Percentiles rank a stretch among this genome's conserved stretches.
Conservation (phyloP, 2,329 filamentous ascomycete genomes). For the Thielaviopsis populi region DNA sequence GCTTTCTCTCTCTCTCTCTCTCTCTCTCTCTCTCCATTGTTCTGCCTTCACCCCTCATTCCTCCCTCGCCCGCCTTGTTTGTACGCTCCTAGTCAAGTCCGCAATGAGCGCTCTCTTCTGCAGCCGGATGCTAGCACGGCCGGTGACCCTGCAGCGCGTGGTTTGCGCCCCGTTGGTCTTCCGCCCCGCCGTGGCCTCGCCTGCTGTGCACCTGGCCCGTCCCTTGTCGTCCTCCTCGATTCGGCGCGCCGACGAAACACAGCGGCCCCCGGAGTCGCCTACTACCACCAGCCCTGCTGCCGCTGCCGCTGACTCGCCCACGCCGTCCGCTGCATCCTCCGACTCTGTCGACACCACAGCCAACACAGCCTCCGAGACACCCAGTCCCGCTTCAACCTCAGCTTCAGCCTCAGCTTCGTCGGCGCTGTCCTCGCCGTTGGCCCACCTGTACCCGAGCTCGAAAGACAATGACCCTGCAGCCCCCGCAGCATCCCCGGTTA, state of each 20-base stretch:
- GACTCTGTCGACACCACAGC: not conserved
- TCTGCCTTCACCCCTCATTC: too few relatives aligned
- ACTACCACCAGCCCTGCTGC: not conserved
- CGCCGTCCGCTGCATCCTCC: not conserved
- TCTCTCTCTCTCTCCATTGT: not conserved
- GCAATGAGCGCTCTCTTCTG: conserved; percentile 17
- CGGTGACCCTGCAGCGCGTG: conserved; percentile 8
- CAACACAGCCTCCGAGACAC: not conserved
- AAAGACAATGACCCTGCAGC: not conserved
- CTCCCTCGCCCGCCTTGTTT: not conserved
- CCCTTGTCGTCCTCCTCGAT: conserved; percentile 19
- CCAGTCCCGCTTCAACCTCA: not conserved
- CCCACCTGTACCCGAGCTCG: not conserved
- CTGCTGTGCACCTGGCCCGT: conserved; percentile 15
- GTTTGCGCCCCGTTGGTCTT: not conserved
- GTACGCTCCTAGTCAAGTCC: not conserved
- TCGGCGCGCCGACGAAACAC: conserved; percentile 15
- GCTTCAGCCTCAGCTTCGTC: not conserved
- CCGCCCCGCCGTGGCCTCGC: not conserved
- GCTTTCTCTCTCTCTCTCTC: not conserved
- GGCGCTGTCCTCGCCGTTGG: conserved; percentile 9
- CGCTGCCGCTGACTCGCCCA: not conserved
- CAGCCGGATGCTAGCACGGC: conserved; percentile 13
- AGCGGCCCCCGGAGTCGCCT: not conserved
- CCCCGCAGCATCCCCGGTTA: not conserved